Percentiles rank a stretch among this genome's conserved stretches.
These are phyloP conservation scores for Botrytis aclada DNA, from an alignment of 2,329 filamentous ascomycete species.

Conservation along the genomic window DNA sequence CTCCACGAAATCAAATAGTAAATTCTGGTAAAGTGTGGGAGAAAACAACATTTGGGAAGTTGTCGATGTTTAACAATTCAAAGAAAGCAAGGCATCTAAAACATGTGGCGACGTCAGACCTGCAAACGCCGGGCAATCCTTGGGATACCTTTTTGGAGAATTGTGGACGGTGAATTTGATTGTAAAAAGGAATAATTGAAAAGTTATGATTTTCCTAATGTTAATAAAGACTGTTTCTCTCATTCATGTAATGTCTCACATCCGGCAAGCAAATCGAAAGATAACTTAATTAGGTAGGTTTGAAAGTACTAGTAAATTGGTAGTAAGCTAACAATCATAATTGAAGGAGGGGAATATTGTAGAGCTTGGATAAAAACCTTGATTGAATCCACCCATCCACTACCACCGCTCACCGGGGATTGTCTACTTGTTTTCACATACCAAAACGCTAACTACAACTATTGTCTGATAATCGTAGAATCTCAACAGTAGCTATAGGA, in stretches of 20 bases:
- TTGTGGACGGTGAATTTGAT: background rate
- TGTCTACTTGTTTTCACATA: background rate
- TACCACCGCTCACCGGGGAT: background rate
- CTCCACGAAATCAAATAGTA: background rate
- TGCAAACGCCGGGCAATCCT: slow-evolving; percentile 2
- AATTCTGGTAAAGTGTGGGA: background rate
- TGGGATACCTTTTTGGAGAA: background rate
- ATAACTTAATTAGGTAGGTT: background rate
- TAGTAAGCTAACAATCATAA: background rate
- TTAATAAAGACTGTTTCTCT: background rate
- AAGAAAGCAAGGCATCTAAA: slow-evolving; percentile 3
- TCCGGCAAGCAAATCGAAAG: background rate
- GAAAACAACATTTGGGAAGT: slow-evolving; percentile 3
- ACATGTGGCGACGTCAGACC: slow-evolving; percentile 10
- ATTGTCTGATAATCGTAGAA: background rate
- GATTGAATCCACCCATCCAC: background rate
- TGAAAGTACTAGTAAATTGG: background rate
- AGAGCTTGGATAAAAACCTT: background rate
- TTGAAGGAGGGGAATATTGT: background rate
- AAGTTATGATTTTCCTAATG: background rate
- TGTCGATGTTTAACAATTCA: slow-evolving; percentile 5
- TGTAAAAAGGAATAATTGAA: background rate
- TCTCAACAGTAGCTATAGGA: background rate
- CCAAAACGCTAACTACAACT: background rate
- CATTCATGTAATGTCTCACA: background rate